Evolutionary conservation across 176 grass and related monocot species (phyloP), one percentile per base, ranked within the genome.

Genomic region (Cenchrus fungigraminus): DNA sequence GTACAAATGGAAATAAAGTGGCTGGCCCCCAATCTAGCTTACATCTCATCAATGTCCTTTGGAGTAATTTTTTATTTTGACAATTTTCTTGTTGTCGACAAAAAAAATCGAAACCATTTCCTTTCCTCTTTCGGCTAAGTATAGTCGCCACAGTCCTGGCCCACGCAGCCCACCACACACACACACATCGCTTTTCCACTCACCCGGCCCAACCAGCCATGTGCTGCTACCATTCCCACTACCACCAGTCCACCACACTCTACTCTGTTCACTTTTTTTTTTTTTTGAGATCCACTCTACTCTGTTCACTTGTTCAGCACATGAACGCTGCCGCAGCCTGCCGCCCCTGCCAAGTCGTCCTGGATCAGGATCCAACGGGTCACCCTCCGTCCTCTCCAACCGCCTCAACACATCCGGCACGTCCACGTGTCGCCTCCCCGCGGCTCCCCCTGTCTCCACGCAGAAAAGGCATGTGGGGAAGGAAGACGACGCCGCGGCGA

Each of bases 351-450:
- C 47, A 55, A 43, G 3, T 6, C 29, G 17, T 42, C 50, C 61
- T 8, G 28, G 9, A 22, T 12, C 65, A 19, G 6, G 49, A 82
- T 83, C 80, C 55, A 62, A 83, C 68, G 80, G 56, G 10, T 17
- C 3, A 0, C 5, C 1, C 10, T 3, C 6, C 10, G 5, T 4
- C 6, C 66, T 22, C 11, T 44, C 9, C 1, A 32, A 20, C 0
- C 3, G 14, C 3, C 13, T 0, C 15, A 8, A 12, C 0, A 2
- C 3, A 32, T 47, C 68, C 3, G 0, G 11, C 0, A 0, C 55
- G 10, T 83, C 68, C 80, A 83, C 43, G 55, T 34, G 55, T 32
- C 42, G 5, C 0, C 37, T 11, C 22, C 0, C 45, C 4, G 9
- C 69, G 12, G 9, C 13, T 29, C 53, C 8, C 9, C 28, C 25